phyloP scores from a whole-genome alignment of 2,329 filamentous ascomycete species.

The Trichophyton schoenleinii region DNA sequence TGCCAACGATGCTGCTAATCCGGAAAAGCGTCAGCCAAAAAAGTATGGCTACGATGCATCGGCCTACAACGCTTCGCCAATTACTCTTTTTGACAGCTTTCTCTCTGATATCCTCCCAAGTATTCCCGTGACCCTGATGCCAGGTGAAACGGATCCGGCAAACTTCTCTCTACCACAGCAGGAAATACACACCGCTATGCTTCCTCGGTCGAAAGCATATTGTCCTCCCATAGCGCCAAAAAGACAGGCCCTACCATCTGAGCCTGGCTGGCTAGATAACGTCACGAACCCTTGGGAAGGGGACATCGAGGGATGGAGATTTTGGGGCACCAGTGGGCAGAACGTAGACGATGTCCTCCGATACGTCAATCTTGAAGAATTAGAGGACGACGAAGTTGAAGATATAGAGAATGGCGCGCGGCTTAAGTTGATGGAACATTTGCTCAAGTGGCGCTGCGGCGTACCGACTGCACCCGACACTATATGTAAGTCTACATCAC shows the following conservation, averaged over 20 bases:
- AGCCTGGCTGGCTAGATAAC: conserved; percentile 66
- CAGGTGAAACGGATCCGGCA: conserved; percentile 72
- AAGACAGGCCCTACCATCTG: conserved; percentile 21
- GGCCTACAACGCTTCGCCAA: conserved; percentile 75
- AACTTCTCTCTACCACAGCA: conserved; percentile 87
- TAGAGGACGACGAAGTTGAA: conserved; percentile 18
- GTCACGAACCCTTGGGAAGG: conserved; percentile 91
- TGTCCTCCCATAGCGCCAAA: conserved; percentile 28
- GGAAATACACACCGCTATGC: conserved; percentile 83
- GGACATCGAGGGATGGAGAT: conserved; percentile 76
- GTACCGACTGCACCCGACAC: conserved; percentile 95
- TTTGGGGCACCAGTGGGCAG: conserved; percentile 80
- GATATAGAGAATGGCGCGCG: conserved; percentile 51
- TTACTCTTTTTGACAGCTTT: conserved; percentile 71
- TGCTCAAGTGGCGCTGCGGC: conserved; percentile 80
- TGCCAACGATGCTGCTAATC: conserved; percentile 13
- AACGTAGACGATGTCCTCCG: conserved; percentile 89
- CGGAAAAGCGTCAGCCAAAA: conserved; percentile 45
- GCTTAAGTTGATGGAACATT: conserved; percentile 82
- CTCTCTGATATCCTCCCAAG: conserved; percentile 69
- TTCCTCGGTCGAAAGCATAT: conserved; percentile 62
- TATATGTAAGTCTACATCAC: conserved; percentile 53
- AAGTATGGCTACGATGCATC: conserved; percentile 93
- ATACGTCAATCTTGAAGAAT: conserved; percentile 53
- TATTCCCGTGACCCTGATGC: conserved; percentile 77